These are phyloP conservation scores for Aspergillus carbonarius DNA, from an alignment of 2,329 filamentous ascomycete species.

Conservation along the genomic window DNA sequence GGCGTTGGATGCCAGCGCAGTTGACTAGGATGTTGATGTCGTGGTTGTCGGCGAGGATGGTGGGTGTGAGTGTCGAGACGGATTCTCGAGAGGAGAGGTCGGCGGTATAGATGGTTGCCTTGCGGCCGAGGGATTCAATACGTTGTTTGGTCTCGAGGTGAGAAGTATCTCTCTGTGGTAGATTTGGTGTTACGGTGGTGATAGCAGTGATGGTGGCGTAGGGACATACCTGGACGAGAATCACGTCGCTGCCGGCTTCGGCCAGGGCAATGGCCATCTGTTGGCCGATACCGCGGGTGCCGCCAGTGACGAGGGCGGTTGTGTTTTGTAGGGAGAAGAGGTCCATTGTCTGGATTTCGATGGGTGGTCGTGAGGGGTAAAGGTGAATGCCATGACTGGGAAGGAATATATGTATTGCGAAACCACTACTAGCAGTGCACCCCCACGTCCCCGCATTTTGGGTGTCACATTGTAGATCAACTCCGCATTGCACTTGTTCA, in stretches of 20 bases:
- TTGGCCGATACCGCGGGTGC: constrained; percentile 38
- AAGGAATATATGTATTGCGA: background rate
- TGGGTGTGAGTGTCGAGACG: constrained; percentile 29
- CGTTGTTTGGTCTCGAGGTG: constrained; percentile 20
- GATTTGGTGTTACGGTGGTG: background rate
- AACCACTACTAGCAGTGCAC: background rate
- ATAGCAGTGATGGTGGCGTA: background rate
- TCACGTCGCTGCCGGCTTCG: constrained; percentile 5
- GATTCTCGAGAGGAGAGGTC: constrained; percentile 34
- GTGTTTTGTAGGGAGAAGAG: constrained; percentile 25
- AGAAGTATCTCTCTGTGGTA: constrained; percentile 15
- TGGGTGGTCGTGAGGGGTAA: background rate
- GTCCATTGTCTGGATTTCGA: constrained; percentile 16
- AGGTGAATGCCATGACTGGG: background rate
- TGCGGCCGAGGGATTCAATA: constrained; percentile 32
- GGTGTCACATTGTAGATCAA: background rate
- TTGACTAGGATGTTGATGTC: constrained; percentile 74
- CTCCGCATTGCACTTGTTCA: background rate
- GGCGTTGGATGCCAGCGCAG: constrained; percentile 77
- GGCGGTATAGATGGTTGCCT: constrained; percentile 35
- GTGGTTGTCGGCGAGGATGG: constrained; percentile 41
- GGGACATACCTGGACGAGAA: constrained; percentile 19
- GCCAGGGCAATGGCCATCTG: constrained; percentile 26
- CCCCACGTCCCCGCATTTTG: background rate
- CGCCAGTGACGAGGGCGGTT: constrained; percentile 38